phyloP scores from a whole-genome alignment of 345 rosid genomes.

The Salix viminalis region DNA sequence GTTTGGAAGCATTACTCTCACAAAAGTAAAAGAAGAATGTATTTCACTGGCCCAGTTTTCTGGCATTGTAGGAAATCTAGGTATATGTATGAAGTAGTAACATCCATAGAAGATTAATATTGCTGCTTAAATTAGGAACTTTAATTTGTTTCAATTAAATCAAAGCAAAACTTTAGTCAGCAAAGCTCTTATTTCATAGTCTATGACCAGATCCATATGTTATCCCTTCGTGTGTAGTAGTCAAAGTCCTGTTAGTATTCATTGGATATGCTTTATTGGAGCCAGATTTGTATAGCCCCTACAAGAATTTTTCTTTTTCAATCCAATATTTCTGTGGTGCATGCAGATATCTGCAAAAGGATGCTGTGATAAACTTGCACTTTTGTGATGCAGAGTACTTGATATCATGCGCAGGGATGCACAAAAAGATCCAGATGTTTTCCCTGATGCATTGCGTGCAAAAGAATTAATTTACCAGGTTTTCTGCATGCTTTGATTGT shows the following conservation, averaged over 20 bases:
- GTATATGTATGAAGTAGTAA: background rate
- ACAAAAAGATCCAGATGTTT: conserved; percentile 60
- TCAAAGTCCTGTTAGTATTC: background rate
- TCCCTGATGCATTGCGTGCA: conserved; percentile 69
- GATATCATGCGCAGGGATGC: conserved; percentile 79
- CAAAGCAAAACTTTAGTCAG: background rate
- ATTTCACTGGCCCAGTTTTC: background rate
- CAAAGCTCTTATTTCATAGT: background rate
- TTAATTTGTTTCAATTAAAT: background rate
- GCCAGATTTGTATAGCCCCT: background rate
- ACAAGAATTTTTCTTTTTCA: background rate
- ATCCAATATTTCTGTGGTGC: conserved; percentile 1
- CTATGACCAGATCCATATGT: background rate
- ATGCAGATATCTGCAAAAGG: conserved; percentile 6
- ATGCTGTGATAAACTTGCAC: background rate
- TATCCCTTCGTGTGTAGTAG: background rate
- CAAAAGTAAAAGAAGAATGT: background rate
- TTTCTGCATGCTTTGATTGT: conserved; percentile 12
- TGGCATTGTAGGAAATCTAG: background rate
- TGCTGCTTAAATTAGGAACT: background rate
- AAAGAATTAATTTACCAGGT: conserved; percentile 67
- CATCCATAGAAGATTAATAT: background rate
- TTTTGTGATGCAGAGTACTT: conserved; percentile 61
- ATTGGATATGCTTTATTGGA: background rate
- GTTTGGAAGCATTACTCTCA: background rate